These are phyloP conservation scores for Yamadazyma siamensis DNA, from an alignment of 1,139 yeast species.

Conservation along the genomic window DNA sequence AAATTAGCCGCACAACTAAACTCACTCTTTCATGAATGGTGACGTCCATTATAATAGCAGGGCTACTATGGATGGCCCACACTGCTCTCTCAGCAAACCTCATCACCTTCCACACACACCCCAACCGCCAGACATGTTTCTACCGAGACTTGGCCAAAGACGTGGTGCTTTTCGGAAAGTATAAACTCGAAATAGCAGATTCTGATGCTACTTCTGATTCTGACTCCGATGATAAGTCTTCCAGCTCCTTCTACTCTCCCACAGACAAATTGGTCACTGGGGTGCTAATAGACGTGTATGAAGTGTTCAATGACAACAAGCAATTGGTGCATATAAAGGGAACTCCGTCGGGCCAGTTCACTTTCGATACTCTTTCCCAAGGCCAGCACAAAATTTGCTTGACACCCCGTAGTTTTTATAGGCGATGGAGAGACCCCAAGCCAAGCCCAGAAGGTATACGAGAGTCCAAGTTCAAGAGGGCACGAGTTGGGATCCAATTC, in stretches of 20 bases:
- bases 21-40: no score
- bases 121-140: slow-evolving; percentile 63
- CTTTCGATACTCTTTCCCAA: slow-evolving; percentile 64
- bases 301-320: slow-evolving; percentile 63
- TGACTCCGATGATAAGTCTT: neutral
- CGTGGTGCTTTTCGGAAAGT: slow-evolving; percentile 56
- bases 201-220: slow-evolving; percentile 25
- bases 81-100: slow-evolving; percentile 2
- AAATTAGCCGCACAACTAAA: no score
- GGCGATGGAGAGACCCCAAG: slow-evolving; percentile 17
- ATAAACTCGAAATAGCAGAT: slow-evolving; percentile 56
- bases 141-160: slow-evolving; percentile 60
- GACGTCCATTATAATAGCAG: no score
- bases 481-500: slow-evolving; percentile 50
- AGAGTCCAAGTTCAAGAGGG: slow-evolving; percentile 51
- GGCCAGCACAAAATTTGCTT: slow-evolving; percentile 76
- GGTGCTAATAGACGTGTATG: slow-evolving; percentile 50
- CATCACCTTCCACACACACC: slow-evolving; percentile 51
- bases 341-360: slow-evolving; percentile 57
- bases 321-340: slow-evolving; percentile 67
- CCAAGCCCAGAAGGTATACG: slow-evolving; percentile 10
- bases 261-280: slow-evolving; percentile 28
- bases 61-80: no score
- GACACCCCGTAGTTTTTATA: slow-evolving; percentile 52
- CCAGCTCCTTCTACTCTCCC: slow-evolving; percentile 45